phyloP scores from a whole-genome alignment of 495 filamentous ascomycete genomes.

The Penicillium odoratum region DNA sequence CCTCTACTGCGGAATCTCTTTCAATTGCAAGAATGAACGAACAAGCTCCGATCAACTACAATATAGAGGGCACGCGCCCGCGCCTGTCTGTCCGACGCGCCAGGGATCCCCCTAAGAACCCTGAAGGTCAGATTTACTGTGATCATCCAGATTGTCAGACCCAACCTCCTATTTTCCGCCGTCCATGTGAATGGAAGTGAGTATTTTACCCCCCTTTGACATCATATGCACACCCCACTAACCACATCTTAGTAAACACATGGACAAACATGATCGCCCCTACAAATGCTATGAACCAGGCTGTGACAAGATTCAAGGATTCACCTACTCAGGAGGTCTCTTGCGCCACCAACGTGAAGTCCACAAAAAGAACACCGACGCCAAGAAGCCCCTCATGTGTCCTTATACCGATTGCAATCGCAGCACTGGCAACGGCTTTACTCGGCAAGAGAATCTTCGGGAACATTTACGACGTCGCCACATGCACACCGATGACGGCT shows the following conservation, averaged over 20 bases:
- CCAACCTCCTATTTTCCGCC: conserved; percentile 60
- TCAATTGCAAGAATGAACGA: conserved; percentile 46
- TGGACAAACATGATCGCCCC: conserved; percentile 94
- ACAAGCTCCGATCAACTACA: conserved; percentile 32
- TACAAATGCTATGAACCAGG: conserved; percentile 75
- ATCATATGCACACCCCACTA: conserved; percentile 4
- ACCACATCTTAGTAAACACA: conserved; percentile 69
- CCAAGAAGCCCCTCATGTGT: conserved; percentile 79
- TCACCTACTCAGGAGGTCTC: conserved; percentile 90
- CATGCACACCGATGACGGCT: conserved; percentile 49
- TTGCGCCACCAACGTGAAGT: conserved; percentile 88
- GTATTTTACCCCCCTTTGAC: conserved; percentile 29
- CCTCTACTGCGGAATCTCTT: conserved; percentile 39
- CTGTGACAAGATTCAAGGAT: conserved; percentile 87
- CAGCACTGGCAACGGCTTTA: conserved; percentile 76
- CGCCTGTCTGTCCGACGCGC: conserved; percentile 48
- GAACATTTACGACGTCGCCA: conserved; percentile 90
- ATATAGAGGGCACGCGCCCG: conserved; percentile 43
- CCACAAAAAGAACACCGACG: conserved; percentile 80
- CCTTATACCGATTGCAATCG: conserved; percentile 85
- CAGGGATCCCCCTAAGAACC: conserved; percentile 62
- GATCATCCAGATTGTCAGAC: conserved; percentile 59
- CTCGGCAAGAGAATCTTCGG: conserved; percentile 84
- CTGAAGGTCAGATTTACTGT: conserved; percentile 70
- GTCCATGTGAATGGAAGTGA: conserved; percentile 93